Percentiles rank a stretch among this genome's conserved stretches.
Evolutionary conservation across 2,329 filamentous ascomycete genomes (phyloP).

Genomic region (Pezizomycotina sp.): DNA sequence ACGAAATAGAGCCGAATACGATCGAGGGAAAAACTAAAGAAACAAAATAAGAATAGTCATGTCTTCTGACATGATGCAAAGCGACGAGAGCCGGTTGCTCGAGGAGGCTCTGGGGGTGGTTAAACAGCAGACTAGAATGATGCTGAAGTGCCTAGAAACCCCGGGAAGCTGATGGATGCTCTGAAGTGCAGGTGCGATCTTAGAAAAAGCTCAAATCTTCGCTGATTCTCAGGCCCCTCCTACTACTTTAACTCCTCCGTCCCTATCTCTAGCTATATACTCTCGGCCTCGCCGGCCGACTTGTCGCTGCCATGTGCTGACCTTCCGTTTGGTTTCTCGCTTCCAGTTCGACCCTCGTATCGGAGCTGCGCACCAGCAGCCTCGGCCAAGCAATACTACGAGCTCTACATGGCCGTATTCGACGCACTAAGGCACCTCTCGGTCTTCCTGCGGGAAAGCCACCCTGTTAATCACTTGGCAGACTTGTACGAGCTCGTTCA

Average conservation of each 20-base stretch:
- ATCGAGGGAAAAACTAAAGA: slow-evolving; percentile 3
- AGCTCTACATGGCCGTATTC: slow-evolving; percentile 98
- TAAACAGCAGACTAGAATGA: slow-evolving; percentile 87
- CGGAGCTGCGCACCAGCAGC: slow-evolving; percentile 92
- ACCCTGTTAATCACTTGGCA: slow-evolving; percentile 92
- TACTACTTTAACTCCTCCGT: neutral
- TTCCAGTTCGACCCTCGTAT: slow-evolving; percentile 81
- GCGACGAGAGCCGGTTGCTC: slow-evolving; percentile 55
- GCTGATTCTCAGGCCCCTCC: slow-evolving; percentile 4
- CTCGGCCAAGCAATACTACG: slow-evolving; percentile 99
- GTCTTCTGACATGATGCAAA: slow-evolving; percentile 10
- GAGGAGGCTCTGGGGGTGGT: slow-evolving; percentile 95
- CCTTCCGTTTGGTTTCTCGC: neutral
- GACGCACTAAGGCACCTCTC: slow-evolving; percentile 93
- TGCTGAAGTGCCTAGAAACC: slow-evolving; percentile 94
- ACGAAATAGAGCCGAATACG: slow-evolving; percentile 1
- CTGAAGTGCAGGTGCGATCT: slow-evolving; percentile 87
- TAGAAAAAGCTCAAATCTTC: slow-evolving; percentile 1
- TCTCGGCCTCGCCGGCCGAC: neutral
- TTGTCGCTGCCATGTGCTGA: neutral
- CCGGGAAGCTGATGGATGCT: slow-evolving; percentile 97
- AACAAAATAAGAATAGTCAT: slow-evolving; percentile 1
- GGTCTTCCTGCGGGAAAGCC: slow-evolving; percentile 89
- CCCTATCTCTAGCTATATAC: too few species aligned
- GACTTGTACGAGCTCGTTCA: slow-evolving; percentile 47